These are phyloP conservation scores for Pharus latifolius DNA, from an alignment of 176 grass and related monocot species.

Conservation along the genomic window DNA sequence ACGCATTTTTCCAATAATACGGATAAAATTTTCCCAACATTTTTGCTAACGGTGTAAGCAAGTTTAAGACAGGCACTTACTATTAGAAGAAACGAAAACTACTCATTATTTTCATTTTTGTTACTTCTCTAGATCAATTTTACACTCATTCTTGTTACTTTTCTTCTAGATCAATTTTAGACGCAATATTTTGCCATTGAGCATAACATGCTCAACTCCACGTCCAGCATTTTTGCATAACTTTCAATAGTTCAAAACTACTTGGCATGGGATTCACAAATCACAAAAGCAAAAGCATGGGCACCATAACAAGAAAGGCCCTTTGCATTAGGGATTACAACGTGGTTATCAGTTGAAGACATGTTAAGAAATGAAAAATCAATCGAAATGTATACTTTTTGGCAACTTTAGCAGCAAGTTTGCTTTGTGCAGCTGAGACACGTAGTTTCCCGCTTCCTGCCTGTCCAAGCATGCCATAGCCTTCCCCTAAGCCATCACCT, in stretches of 20 bases:
- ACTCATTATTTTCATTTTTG: too few species aligned
- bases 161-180: too few species aligned
- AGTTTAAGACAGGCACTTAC: too few species aligned
- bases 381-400: conserved; percentile 44
- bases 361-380: neutral
- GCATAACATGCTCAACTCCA: too few species aligned
- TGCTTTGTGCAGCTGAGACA: conserved; percentile 60
- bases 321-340: neutral
- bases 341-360: neutral
- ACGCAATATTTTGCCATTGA: too few species aligned
- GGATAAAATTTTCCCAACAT: too few species aligned
- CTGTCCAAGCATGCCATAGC: conserved; percentile 92
- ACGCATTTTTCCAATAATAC: too few species aligned
- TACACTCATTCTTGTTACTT: neutral
- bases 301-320: neutral
- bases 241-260: neutral
- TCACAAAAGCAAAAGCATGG: too few species aligned
- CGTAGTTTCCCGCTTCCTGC: conserved; percentile 77
- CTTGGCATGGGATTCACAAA: neutral
- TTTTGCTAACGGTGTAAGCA: too few species aligned
- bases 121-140: too few species aligned
- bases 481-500: conserved; percentile 89
- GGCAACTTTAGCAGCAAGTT: conserved; percentile 57
- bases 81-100: too few species aligned
- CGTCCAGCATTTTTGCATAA: too few species aligned